Percentiles rank a stretch among this genome's conserved stretches.
Conservation (phyloP, 116 monocot genomes). For the Iris pallida region DNA sequence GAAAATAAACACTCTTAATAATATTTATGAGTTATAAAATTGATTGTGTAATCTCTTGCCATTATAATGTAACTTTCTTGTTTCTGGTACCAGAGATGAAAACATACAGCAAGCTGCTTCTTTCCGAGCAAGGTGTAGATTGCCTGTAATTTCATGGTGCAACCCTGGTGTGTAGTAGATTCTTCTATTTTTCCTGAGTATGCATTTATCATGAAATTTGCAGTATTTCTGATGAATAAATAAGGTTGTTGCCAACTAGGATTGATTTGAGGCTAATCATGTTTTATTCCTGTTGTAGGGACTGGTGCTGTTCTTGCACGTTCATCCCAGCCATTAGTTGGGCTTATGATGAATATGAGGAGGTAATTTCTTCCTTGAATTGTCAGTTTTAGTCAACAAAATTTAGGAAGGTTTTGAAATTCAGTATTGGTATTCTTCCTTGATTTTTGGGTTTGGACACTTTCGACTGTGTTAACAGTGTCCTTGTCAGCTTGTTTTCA, state of each 20-base stretch:
- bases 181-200: not conserved
- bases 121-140: conserved; percentile 75
- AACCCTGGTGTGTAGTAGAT: conserved; percentile 54
- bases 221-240: not conserved
- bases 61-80: not conserved
- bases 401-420: not conserved
- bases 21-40: too few species aligned
- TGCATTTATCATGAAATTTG: not conserved
- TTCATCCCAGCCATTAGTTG: conserved; percentile 94
- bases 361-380: conserved; percentile 28
- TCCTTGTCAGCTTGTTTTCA: not conserved
- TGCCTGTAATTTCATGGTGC: conserved; percentile 95
- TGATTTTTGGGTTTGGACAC: not conserved
- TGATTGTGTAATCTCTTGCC: not conserved
- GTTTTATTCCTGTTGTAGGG: conserved; percentile 24
- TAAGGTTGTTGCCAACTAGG: not conserved
- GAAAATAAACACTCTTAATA: too few species aligned
- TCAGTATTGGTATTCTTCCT: not conserved
- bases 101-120: conserved; percentile 76
- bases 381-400: not conserved
- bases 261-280: not conserved
- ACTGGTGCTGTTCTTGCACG: conserved; percentile 94
- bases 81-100: conserved; percentile 53
- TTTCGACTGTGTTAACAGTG: too few species aligned
- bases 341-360: conserved; percentile 82